Evolutionary conservation across 2,329 filamentous ascomycete species (phyloP).

Genomic region (Magnaporthiopsis poae): DNA sequence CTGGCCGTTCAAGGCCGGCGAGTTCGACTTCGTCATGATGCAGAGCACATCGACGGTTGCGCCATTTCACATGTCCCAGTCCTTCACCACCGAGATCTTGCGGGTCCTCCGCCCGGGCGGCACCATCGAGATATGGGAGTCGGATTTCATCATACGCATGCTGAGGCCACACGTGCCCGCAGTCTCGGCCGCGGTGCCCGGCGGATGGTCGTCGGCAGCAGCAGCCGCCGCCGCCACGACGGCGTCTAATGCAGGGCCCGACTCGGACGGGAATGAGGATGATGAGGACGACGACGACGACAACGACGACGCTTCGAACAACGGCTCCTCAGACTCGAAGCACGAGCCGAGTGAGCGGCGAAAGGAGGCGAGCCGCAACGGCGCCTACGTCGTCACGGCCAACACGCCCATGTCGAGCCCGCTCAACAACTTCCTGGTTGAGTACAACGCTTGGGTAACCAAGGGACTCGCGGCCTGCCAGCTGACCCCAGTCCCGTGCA

Average conservation of each 20-base stretch:
- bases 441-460: conserved; percentile 75
- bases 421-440: conserved; percentile 69
- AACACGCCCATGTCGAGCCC: conserved; percentile 74
- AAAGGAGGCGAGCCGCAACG: conserved; percentile 55
- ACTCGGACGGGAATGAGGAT: conserved; percentile 11
- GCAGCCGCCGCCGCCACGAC: not conserved
- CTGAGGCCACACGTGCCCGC: conserved; percentile 67
- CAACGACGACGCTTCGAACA: conserved; percentile 22
- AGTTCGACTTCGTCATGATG: conserved; percentile 81
- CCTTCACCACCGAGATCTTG: conserved; percentile 59
- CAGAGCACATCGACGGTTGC: conserved; percentile 68
- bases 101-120: conserved; percentile 71
- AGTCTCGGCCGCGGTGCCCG: conserved; percentile 23
- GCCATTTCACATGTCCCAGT: conserved; percentile 48
- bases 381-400: conserved; percentile 71
- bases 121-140: conserved; percentile 79
- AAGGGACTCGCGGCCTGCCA: conserved; percentile 64
- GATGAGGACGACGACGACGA: conserved; percentile 9
- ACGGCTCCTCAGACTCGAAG: conserved; percentile 29
- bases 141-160: conserved; percentile 74
- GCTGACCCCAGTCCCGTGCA: conserved; percentile 67
- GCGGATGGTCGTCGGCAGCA: conserved; percentile 9
- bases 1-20: conserved; percentile 66
- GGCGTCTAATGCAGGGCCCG: conserved; percentile 24
- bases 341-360: conserved; percentile 39